Evolutionary conservation across 345 rosid species (phyloP), one percentile per base, ranked within the genome.

Genomic region (Kernera saxatilis): DNA sequence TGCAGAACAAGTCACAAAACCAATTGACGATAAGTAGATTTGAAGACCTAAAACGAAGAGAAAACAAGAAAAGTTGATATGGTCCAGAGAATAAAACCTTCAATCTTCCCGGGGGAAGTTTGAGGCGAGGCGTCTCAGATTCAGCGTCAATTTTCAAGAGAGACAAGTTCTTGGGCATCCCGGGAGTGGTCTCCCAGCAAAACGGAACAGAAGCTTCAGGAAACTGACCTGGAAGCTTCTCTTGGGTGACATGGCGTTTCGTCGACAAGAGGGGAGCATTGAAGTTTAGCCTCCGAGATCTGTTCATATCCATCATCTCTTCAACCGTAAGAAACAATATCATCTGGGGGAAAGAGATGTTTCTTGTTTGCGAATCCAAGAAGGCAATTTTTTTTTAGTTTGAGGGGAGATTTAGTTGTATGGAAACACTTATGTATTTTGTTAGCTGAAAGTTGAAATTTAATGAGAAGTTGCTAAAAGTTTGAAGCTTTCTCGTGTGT

Each of bases 121-220:
- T 84, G 0, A 84, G 92, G 3, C 88, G 86, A 12, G 94, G 96
- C 11, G 94, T 87, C 29, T 69, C 82, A 3, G 55, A 60, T 6
- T 79, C 87, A 30, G 50, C 1, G 44, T 73, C 80, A 22, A 51
- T 21, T 43, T 51, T 74, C 35, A 57, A 63, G 29, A 15, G 54
- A 55, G 75, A 63, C 6, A 13, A 19, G 44, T 78, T 69, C 69
- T 85, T 89, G 39, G 96, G 98, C 83, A 73, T 80, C 2, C 97
- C 98, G 0, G 98, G 96, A 74, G 85, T 78, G 13, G 82, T 83
- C 75, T 93, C 98, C 97, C 98, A 91, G 23, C 87, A 86, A 67
- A 93, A 91, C 0, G 97, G 98, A 51, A 93, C 80, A 46, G 77
- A 66, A 40, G 77, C 77, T 72, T 73, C 77, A 0, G 37, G 73